Percentiles rank a stretch among this genome's conserved stretches.
Conservation (phyloP, 2,329 filamentous ascomycete genomes). For the Penicillium brevicompactum region DNA sequence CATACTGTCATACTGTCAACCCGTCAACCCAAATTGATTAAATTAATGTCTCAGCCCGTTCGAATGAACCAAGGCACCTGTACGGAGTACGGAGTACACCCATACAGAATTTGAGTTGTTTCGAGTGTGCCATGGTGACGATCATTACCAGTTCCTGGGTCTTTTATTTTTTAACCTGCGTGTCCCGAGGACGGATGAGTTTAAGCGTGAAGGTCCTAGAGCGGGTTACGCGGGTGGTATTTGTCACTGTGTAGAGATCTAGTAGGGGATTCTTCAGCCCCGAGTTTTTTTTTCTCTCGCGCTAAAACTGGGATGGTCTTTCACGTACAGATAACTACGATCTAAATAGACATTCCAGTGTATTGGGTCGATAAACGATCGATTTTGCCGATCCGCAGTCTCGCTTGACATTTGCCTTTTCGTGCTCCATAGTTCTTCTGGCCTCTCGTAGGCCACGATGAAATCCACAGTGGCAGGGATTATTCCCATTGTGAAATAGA, state of each 20-base stretch:
- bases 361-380: conserved; percentile 19
- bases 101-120: conserved; percentile 1
- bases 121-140: not conserved
- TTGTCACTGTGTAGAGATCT: conserved; percentile 13
- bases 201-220: not conserved
- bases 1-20: not conserved
- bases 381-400: conserved; percentile 4
- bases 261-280: not conserved
- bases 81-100: too few relatives aligned
- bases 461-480: conserved; percentile 2
- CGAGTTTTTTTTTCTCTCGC: not conserved
- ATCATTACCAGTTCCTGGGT: conserved; percentile 18
- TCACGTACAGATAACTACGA: conserved; percentile 1
- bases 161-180: too few relatives aligned
- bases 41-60: conserved; percentile 1
- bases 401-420: not conserved
- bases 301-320: not conserved
- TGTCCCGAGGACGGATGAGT: not conserved
- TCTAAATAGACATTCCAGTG: conserved; percentile 11
- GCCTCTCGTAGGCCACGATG: not conserved
- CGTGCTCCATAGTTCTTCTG: conserved; percentile 12
- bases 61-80: not conserved
- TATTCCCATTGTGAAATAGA: not conserved
- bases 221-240: conserved; percentile 5
- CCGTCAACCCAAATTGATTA: not conserved